These are phyloP conservation scores for Laetiporus sulphureus DNA, from an alignment of 1,284 basidiomycete species.

Conservation along the genomic window DNA sequence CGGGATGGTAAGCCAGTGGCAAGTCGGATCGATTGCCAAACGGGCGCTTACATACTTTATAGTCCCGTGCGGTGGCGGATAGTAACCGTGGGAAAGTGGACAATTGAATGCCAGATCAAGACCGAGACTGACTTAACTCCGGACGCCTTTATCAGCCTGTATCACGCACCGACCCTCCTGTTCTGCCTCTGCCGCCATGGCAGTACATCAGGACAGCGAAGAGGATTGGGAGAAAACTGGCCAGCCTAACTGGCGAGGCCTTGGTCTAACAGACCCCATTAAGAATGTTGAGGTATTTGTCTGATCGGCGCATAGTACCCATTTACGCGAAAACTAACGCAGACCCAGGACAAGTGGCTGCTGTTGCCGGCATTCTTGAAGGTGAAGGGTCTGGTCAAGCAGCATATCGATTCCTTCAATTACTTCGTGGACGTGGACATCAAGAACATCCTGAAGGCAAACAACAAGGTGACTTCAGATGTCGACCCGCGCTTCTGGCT, in stretches of 20 bases:
- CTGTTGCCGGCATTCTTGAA: constrained; percentile 91
- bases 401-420: constrained; percentile 99
- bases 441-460: constrained; percentile 93
- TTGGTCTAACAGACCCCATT: constrained; percentile 72
- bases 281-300: constrained; percentile 72
- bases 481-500: constrained; percentile 98
- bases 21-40: constrained; percentile 7
- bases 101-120: constrained; percentile 2
- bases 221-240: constrained; percentile 57
- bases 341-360: constrained; percentile 99
- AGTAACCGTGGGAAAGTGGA: constrained; percentile 5
- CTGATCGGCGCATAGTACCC: constrained; percentile 2
- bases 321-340: not conserved
- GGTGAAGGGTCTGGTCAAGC: constrained; percentile 98
- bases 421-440: constrained; percentile 98
- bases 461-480: constrained; percentile 91
- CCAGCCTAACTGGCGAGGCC: constrained; percentile 57
- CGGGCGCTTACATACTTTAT: constrained; percentile 5
- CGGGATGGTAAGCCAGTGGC: not conserved
- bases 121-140: too few species aligned
- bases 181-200: too few species aligned
- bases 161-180: too few species aligned
- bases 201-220: constrained; percentile 32
- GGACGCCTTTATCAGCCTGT: too few species aligned
- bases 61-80: not conserved